A percentile compares a stretch with the other conserved stretches of the same genome.
Evolutionary conservation across 345 rosid genomes (phyloP).

Genomic region (Capsella bursapastoris): DNA sequence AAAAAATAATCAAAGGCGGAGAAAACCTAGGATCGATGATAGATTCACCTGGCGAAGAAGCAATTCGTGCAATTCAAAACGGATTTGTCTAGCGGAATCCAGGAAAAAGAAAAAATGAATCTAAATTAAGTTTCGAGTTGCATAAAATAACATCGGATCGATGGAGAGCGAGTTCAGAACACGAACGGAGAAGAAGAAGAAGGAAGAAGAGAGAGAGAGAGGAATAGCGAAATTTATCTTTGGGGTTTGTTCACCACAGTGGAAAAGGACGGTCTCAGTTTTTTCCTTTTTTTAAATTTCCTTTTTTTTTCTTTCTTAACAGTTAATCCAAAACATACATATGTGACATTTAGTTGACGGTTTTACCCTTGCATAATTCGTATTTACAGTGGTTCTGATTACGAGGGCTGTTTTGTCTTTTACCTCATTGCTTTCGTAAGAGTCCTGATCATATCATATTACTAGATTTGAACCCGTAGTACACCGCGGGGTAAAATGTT

Average conservation of each 20-base stretch:
- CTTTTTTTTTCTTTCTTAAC: neutral
- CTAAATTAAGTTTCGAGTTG: neutral
- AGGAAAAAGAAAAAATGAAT: neutral
- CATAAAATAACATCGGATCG: constrained; percentile 28
- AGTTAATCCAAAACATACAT: neutral
- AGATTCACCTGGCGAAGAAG: constrained; percentile 29
- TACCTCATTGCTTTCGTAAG: neutral
- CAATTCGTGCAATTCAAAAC: constrained; percentile 18
- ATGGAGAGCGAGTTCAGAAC: constrained; percentile 10
- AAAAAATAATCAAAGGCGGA: constrained; percentile 13
- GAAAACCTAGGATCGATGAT: constrained; percentile 14
- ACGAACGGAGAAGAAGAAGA: constrained; percentile 16
- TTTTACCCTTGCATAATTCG: constrained; percentile 23
- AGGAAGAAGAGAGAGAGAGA: neutral
- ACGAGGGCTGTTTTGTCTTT: constrained; percentile 24
- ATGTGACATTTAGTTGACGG: neutral
- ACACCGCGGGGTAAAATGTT: no score
- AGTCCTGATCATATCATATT: neutral
- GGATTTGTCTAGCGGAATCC: constrained; percentile 10
- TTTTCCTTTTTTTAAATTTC: neutral
- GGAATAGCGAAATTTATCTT: constrained; percentile 22
- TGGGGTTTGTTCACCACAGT: neutral
- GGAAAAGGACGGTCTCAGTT: constrained; percentile 38
- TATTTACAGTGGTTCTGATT: neutral
- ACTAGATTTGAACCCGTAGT: no score